Percentiles rank a stretch among this genome's conserved stretches.
Evolutionary conservation across 192 early-diverging fungal genomes (phyloP).

Genomic region (Coemansia sp.): DNA sequence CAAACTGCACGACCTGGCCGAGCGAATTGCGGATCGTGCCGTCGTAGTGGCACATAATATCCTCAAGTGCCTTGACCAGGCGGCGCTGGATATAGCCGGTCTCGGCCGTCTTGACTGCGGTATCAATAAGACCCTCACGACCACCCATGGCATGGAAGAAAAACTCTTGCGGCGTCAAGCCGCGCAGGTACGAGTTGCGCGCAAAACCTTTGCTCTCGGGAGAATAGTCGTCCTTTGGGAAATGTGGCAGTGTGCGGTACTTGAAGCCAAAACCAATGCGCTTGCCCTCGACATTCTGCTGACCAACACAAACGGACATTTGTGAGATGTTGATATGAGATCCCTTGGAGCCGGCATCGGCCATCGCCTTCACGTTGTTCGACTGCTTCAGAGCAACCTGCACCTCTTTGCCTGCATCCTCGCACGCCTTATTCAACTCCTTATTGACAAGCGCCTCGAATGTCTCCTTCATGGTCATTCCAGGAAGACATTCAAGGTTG

Average conservation of each 20-base stretch:
- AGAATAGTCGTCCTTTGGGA: conserved; percentile 95
- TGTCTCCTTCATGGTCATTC: conserved; percentile 90
- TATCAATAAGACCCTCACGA: conserved; percentile 99
- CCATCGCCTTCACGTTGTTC: conserved; percentile 98
- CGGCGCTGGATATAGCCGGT: conserved; percentile 99
- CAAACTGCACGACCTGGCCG: conserved; percentile 93
- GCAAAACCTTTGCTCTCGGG: conserved; percentile 71
- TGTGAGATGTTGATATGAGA: conserved; percentile 96
- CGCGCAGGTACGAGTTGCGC: conserved; percentile 66
- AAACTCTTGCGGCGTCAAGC: conserved; percentile 96
- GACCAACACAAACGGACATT: conserved; percentile 99
- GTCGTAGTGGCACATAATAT: conserved; percentile 97
- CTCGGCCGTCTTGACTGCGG: conserved; percentile 99
- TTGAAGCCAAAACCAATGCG: conserved; percentile 98
- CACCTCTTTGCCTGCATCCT: conserved; percentile 86
- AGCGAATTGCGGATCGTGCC: conserved; percentile 95
- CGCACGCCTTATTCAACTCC: conserved; percentile 89
- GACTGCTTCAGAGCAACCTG: conserved; percentile 80
- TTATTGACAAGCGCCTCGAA: conserved; percentile 89
- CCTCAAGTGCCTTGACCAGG: conserved; percentile 96
- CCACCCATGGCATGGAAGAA: conserved; percentile 99
- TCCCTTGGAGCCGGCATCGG: conserved; percentile 94
- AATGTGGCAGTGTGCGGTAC: conserved; percentile 95
- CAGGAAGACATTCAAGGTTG: conserved; percentile 80
- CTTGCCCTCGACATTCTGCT: conserved; percentile 99